phyloP scores from a whole-genome alignment of 1,284 basidiomycete genomes.

The Meripilus lineatus region DNA sequence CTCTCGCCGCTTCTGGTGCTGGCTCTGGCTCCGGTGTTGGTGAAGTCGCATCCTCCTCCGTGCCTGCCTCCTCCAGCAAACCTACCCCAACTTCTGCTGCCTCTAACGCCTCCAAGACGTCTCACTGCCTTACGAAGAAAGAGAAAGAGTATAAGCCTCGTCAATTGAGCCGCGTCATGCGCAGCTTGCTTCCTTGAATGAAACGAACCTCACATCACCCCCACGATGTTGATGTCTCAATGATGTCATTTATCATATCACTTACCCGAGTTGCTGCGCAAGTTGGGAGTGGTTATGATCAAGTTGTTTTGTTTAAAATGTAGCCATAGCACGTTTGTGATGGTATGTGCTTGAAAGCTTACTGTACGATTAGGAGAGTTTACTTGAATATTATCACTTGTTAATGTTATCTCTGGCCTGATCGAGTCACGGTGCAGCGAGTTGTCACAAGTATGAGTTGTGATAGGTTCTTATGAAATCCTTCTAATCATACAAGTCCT shows the following conservation, averaged over 20 bases:
- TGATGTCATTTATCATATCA: too few species aligned
- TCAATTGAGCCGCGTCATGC: constrained; percentile 5
- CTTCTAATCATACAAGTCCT: too few species aligned
- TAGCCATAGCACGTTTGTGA: too few species aligned
- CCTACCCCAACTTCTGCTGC: constrained; percentile 3
- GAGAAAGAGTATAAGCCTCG: background rate
- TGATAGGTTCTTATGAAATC: too few species aligned
- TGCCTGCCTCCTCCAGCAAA: constrained; percentile 1
- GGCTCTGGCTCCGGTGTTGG: background rate
- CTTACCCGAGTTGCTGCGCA: background rate
- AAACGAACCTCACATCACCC: background rate
- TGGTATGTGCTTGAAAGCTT: background rate
- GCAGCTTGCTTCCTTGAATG: background rate
- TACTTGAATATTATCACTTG: too few species aligned
- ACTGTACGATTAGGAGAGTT: too few species aligned
- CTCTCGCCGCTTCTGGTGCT: background rate
- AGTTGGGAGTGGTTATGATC: background rate
- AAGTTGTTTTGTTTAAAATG: background rate
- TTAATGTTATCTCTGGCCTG: too few species aligned
- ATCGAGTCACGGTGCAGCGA: too few species aligned
- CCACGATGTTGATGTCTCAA: background rate
- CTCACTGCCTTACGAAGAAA: constrained; percentile 1
- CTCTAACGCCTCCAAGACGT: constrained; percentile 2
- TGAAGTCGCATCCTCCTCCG: background rate
- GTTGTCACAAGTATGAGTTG: too few species aligned